Evolutionary conservation across 1,284 basidiomycete genomes (phyloP).

Genomic region (Megacollybia platyphylla): DNA sequence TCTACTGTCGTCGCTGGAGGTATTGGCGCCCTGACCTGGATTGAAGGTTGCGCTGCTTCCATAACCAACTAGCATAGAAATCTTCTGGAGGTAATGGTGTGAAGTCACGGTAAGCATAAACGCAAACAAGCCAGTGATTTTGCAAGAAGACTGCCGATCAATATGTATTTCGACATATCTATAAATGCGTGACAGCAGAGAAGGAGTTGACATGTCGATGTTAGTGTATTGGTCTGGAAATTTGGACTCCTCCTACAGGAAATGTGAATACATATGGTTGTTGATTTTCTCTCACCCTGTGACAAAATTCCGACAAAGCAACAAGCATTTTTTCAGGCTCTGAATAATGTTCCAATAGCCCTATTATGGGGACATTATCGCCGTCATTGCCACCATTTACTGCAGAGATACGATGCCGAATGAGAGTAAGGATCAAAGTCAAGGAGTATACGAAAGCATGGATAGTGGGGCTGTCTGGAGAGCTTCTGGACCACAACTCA

Average conservation of each 20-base stretch:
- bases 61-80: slow-evolving; percentile 49
- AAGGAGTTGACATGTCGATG: slow-evolving; percentile 28
- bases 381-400: slow-evolving; percentile 11
- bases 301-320: slow-evolving; percentile 40
- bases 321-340: slow-evolving; percentile 35
- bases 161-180: slow-evolving; percentile 35
- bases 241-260: slow-evolving; percentile 22
- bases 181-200: slow-evolving; percentile 44
- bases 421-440: slow-evolving; percentile 35
- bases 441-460: slow-evolving; percentile 57
- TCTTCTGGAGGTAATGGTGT: slow-evolving; percentile 39
- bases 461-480: slow-evolving; percentile 33
- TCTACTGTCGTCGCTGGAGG: slow-evolving; percentile 17
- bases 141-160: slow-evolving; percentile 31
- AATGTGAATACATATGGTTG: slow-evolving; percentile 3
- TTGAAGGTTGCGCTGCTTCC: slow-evolving; percentile 14
- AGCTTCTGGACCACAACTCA: slow-evolving; percentile 18
- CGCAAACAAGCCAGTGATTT: slow-evolving; percentile 39
- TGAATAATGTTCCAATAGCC: slow-evolving; percentile 39
- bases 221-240: slow-evolving; percentile 26
- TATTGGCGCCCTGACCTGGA: slow-evolving; percentile 18
- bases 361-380: slow-evolving; percentile 19
- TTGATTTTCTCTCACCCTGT: slow-evolving; percentile 29
- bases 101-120: slow-evolving; percentile 53
- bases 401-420: slow-evolving; percentile 29